These are phyloP conservation scores for Guillardia theta DNA, from an alignment of 78 protist species.

Conservation along the genomic window DNA sequence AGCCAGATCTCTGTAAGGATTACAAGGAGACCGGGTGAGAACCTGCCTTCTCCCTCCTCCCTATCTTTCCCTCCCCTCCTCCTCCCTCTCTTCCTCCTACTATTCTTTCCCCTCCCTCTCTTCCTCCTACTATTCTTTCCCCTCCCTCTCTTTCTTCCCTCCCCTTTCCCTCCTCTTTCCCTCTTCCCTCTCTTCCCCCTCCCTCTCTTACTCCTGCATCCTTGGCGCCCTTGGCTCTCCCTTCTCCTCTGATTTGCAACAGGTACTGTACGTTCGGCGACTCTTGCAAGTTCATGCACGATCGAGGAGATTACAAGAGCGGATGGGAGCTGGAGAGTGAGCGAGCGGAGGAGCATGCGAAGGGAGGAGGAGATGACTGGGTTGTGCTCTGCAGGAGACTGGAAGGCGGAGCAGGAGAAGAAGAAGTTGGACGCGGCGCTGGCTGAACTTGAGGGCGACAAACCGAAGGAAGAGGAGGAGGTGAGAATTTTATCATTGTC, in stretches of 20 bases:
- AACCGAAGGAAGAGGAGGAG: neutral
- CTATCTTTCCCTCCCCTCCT: neutral
- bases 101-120: neutral
- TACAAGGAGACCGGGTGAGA: neutral
- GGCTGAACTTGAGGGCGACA: neutral
- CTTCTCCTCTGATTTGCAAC: neutral
- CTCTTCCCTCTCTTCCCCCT: neutral
- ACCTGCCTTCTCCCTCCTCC: neutral
- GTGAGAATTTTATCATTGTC: neutral
- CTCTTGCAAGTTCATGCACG: slow-evolving; percentile 5
- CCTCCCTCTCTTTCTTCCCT: too few species aligned
- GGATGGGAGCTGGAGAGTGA: neutral
- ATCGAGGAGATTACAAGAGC: neutral
- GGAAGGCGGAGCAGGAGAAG: neutral
- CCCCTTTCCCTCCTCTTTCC: neutral
- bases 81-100: neutral
- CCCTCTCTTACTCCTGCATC: neutral
- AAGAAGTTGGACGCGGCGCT: neutral
- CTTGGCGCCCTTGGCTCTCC: neutral
- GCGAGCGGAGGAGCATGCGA: too few species aligned
- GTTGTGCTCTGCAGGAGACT: too few species aligned
- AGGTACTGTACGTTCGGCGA: slow-evolving; percentile 17
- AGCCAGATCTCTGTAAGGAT: slow-evolving; percentile 13
- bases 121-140: neutral
- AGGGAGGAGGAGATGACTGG: too few species aligned